Percentiles rank a stretch among this genome's conserved stretches.
These are phyloP conservation scores for Spinellus fusiger DNA, from an alignment of 192 early-diverging fungal genomes.

Conservation along the genomic window DNA sequence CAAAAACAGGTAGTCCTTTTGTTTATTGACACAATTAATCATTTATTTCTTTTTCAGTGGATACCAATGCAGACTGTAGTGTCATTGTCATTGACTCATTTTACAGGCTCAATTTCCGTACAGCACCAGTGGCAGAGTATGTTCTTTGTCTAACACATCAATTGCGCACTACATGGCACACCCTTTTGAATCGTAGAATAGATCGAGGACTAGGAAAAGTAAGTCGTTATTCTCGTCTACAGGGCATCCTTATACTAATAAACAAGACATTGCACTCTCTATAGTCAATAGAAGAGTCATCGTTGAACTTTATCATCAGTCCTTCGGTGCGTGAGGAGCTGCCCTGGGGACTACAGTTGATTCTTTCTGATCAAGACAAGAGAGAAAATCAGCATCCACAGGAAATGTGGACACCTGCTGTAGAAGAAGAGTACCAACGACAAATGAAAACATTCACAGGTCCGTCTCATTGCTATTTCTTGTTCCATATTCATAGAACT, in stretches of 20 bases:
- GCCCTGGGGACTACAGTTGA: conserved; percentile 20
- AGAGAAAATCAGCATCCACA: not conserved
- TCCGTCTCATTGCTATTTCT: not conserved
- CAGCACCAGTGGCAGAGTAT: conserved; percentile 29
- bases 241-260: not conserved
- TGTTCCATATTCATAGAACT: not conserved
- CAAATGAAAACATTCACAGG: conserved; percentile 10
- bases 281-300: not conserved
- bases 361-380: conserved; percentile 14
- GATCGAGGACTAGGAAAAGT: conserved; percentile 14
- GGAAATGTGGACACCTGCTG: conserved; percentile 10
- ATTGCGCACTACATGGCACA: conserved; percentile 45
- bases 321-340: conserved; percentile 5
- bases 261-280: not conserved
- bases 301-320: conserved; percentile 2
- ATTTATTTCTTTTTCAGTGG: conserved; percentile 32
- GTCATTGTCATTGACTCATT: conserved; percentile 55
- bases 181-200: conserved; percentile 31
- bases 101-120: conserved; percentile 44
- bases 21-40: not conserved
- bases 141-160: conserved; percentile 42
- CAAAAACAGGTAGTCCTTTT: conserved; percentile 36
- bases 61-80: conserved; percentile 48
- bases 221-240: conserved; percentile 1
- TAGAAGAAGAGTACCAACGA: conserved; percentile 9